phyloP scores from a whole-genome alignment of 202 grass and related monocot genomes.

The Brachypodium distachyon region DNA sequence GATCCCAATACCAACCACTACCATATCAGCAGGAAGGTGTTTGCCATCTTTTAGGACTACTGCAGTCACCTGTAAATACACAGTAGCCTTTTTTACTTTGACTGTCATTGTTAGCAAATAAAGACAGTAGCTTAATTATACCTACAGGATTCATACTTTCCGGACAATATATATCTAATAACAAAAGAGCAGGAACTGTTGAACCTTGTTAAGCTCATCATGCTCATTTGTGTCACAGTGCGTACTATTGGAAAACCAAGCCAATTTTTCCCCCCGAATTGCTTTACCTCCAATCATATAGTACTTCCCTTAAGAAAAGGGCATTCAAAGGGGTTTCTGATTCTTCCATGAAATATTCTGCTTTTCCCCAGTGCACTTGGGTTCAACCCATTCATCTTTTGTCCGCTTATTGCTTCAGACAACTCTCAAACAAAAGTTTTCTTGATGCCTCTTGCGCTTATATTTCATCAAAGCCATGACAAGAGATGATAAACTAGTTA shows the following conservation, averaged over 20 bases:
- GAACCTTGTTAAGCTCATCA: background rate
- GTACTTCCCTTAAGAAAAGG: background rate
- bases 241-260: background rate
- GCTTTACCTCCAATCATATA: background rate
- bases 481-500: background rate
- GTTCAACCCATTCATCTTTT: background rate
- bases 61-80: conserved; percentile 52
- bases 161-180: background rate
- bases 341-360: background rate
- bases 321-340: background rate
- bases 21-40: conserved; percentile 64
- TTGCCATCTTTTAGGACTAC: conserved; percentile 80
- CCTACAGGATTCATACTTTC: background rate
- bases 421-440: background rate
- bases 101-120: background rate
- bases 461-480: background rate
- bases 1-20: conserved; percentile 91
- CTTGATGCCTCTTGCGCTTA: background rate
- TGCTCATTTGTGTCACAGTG: background rate
- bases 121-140: background rate
- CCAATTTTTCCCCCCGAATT: background rate
- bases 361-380: background rate
- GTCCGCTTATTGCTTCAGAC: background rate
- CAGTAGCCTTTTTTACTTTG: conserved; percentile 7
- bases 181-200: background rate